Evolutionary conservation across 192 early-diverging fungal species (phyloP).

Genomic region (Fimicolochytrium jonesii): DNA sequence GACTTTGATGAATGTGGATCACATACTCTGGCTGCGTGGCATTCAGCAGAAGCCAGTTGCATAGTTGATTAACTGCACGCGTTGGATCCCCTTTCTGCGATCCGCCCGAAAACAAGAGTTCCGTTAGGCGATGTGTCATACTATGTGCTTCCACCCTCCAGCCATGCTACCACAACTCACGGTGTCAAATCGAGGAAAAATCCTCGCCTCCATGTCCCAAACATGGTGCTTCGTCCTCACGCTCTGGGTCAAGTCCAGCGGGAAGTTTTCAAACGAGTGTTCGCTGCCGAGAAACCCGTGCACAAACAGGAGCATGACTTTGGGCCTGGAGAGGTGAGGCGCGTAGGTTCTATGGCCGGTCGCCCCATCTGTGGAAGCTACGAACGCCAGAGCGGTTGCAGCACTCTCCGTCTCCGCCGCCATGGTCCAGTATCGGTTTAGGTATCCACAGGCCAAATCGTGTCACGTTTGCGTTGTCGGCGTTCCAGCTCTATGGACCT

Average conservation of each 20-base stretch:
- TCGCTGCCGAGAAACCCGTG: slow-evolving; percentile 49
- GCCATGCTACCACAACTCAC: no score
- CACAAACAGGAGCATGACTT: slow-evolving; percentile 46
- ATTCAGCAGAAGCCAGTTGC: slow-evolving; percentile 40
- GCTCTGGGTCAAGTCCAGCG: slow-evolving; percentile 27
- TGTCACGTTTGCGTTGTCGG: no score
- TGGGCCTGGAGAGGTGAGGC: no score
- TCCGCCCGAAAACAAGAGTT: neutral
- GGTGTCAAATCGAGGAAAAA: slow-evolving; percentile 42
- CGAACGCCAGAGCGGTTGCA: no score
- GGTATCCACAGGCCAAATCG: no score
- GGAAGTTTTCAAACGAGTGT: slow-evolving; percentile 42
- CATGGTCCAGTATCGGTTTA: no score
- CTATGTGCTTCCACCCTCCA: no score
- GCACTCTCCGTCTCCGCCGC: no score
- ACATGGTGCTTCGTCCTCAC: slow-evolving; percentile 12
- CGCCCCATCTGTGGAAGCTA: no score
- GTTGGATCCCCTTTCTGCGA: slow-evolving; percentile 19
- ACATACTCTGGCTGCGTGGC: slow-evolving; percentile 34
- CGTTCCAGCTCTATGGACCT: no score
- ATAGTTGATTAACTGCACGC: slow-evolving; percentile 32
- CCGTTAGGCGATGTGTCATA: neutral
- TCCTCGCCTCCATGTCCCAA: slow-evolving; percentile 21
- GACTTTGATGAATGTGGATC: no score
- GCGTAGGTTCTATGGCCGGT: no score